Evolutionary conservation across 2,329 filamentous ascomycete species (phyloP), one percentile per base, ranked within the genome.

Genomic region (Truncatella angustata): DNA sequence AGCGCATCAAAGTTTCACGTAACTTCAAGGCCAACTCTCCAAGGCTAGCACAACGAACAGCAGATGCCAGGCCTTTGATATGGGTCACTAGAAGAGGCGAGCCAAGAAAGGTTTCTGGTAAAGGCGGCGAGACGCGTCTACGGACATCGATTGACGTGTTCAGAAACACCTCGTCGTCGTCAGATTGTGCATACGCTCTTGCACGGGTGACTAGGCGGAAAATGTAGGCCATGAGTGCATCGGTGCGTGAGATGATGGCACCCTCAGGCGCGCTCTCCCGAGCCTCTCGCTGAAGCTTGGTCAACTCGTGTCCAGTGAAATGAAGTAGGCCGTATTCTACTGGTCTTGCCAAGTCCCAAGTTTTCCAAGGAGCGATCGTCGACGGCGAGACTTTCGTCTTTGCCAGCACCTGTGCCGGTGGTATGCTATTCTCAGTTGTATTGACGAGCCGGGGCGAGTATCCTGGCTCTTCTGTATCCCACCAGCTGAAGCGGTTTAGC

Each of bases 401-500:
- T 7, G 36, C 49, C 3, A 64, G 35, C 20, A 62, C 55, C 7
- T 62, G 55, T 2, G 58, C 48, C 4, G 62, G 30, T 12, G 62
- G 67, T 52, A 56, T 64, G 14, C 61, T 65, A 12, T 56, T 66
- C 23, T 54, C 58, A 26, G 61, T 63, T 1, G 60, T 58, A 0
- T 54, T 52, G n/a, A 55, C 53, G 2, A 63, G 57, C 56, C 61
- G 67, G 2, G 50, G n/a, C 2, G 62, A 64, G 23, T 63, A 70
- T 1, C 66, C 63, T 0, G 65, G 66, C 0, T 63, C 68, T 0
- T 62, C 57, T 5, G 50, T 58, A 24, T 62, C 64, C 73, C 73
- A 80, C 71, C 75, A 78, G 61, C 78, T 73, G 52, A 70, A 78
- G 5, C 76, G 69, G 56, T 78, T 71, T 50, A 74, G 62, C 1